Evolutionary conservation across 2,329 filamentous ascomycete species (phyloP).

Genomic region (Talaromyces funiculosus): DNA sequence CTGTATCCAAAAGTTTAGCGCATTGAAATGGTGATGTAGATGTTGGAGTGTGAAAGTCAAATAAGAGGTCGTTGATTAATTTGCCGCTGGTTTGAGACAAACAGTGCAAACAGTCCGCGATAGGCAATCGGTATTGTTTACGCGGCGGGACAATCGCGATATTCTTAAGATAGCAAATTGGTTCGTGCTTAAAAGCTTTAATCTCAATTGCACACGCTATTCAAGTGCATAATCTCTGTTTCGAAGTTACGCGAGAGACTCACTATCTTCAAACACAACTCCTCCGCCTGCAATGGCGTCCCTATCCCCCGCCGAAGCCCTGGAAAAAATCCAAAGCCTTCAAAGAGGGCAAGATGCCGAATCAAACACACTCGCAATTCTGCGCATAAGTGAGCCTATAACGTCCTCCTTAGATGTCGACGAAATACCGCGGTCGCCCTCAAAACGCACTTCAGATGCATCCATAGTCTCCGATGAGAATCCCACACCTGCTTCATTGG

Average conservation of each 20-base stretch:
- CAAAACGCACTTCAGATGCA: constrained; percentile 64
- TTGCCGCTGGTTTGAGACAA: constrained; percentile 4
- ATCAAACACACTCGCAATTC: constrained; percentile 55
- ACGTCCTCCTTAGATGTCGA: constrained; percentile 39
- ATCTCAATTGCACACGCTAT: too few species aligned
- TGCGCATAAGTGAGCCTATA: constrained; percentile 71
- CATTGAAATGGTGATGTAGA: neutral
- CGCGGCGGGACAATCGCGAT: neutral
- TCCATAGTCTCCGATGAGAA: constrained; percentile 60
- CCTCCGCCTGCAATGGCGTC: constrained; percentile 17
- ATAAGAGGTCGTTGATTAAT: neutral
- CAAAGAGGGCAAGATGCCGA: constrained; percentile 27
- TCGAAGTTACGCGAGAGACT: too few species aligned
- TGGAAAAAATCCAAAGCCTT: constrained; percentile 44
- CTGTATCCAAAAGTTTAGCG: neutral
- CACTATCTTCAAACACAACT: neutral
- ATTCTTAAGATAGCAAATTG: neutral
- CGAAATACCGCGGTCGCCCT: constrained; percentile 25
- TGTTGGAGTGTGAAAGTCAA: neutral
- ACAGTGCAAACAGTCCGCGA: constrained; percentile 16
- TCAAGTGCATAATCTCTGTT: too few species aligned
- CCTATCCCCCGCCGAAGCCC: constrained; percentile 20
- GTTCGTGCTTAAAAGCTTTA: neutral
- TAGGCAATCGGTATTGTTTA: constrained; percentile 10
- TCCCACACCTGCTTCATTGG: constrained; percentile 68